A percentile compares a stretch with the other conserved stretches of the same genome.
Conservation (phyloP, 2,329 filamentous ascomycete genomes). For the Exophiala oligosperma region DNA sequence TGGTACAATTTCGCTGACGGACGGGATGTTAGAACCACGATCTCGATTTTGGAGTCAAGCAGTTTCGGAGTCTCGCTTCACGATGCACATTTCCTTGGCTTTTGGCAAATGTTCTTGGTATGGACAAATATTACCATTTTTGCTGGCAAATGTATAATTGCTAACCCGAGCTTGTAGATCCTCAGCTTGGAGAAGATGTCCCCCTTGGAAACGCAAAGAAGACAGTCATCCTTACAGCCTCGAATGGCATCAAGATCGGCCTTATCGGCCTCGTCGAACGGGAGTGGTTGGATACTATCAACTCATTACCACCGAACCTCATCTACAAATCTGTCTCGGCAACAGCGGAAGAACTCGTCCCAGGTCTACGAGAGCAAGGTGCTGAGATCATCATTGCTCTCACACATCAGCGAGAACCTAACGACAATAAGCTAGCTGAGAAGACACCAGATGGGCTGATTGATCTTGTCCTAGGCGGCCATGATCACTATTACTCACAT, state of each 20-base stretch:
- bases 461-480: constrained; percentile 83
- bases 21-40: constrained; percentile 70
- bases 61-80: constrained; percentile 70
- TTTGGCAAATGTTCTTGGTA: constrained; percentile 68
- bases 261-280: constrained; percentile 82
- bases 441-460: constrained; percentile 69
- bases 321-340: constrained; percentile 77
- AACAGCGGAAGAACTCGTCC: constrained; percentile 74
- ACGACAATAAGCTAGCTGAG: constrained; percentile 81
- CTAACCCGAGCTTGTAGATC: constrained; percentile 70
- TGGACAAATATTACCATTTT: background rate
- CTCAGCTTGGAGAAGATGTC: constrained; percentile 71
- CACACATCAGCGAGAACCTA: constrained; percentile 84
- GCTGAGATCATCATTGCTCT: constrained; percentile 81
- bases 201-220: constrained; percentile 74
- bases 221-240: constrained; percentile 74
- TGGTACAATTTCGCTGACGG: background rate
- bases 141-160: constrained; percentile 69
- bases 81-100: constrained; percentile 89
- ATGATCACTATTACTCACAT: constrained; percentile 87
- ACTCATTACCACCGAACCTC: constrained; percentile 76
- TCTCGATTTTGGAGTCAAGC: constrained; percentile 83
- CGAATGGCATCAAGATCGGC: constrained; percentile 82
- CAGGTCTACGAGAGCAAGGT: constrained; percentile 70
- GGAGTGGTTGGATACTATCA: constrained; percentile 89